Base-by-base conservation (phyloP, 345 rosid species). In the Luvunga scandens region DNA sequence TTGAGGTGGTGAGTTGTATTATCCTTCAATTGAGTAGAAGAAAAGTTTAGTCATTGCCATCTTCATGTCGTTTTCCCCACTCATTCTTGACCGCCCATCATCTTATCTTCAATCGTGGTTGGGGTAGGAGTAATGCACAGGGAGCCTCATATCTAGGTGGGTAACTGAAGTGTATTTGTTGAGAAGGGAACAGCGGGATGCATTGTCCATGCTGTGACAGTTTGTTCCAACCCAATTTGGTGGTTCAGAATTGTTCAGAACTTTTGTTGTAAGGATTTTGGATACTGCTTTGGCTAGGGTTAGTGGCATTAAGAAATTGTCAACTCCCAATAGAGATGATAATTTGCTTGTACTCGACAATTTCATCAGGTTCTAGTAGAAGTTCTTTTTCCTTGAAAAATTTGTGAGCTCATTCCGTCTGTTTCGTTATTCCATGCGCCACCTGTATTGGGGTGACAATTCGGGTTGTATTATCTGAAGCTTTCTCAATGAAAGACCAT, bases 1-100 rank as follows among this genome's bases (percentile, higher is more conserved):
- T 59, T 81, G 71, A 70, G 63, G 82, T 66, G 98, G 97, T 91
- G 87, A 95, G 98, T 90, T 85, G 66, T 81, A 79, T 73, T 77
- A 80, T 71, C 56, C 75, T 73, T 77, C 79, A 60, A 74, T 67
- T n/a, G 61, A 71, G 75, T 79, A 48, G 36, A 75, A 75, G 61
- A 75, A 79, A 83, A 67, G 21, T 24, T 71, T 65, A 14, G 13
- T 63, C 67, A 13, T 38, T 24, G 14, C 60, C 72, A 16, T 53
- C 36, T 79, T 69, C 27, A 1, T 70, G 63, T 75, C 21, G 19
- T 50, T 75, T 78, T 16, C 60, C 39, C 67, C 53, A 8, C 64
- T 12, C 50, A 4, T 63, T 69, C 67, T 34, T 59, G 22, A 21
- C 4, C 1, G 14, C 61, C 27, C 19, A 25, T 21, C 67, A 55